These are phyloP conservation scores for Aureobasidium sp. DNA, from an alignment of 2,329 filamentous ascomycete species.

Conservation along the genomic window DNA sequence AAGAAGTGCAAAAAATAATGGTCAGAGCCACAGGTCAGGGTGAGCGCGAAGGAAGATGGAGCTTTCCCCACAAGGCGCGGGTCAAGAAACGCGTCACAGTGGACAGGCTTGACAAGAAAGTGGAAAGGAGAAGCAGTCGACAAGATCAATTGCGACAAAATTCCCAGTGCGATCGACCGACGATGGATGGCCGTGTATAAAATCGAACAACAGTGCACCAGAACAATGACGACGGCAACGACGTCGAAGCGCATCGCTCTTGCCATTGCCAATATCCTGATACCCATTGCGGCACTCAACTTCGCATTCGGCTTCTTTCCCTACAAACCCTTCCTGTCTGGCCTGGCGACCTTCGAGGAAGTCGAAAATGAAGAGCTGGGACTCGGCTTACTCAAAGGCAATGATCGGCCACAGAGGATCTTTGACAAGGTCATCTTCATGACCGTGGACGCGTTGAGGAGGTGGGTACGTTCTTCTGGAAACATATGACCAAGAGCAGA, in stretches of 20 bases:
- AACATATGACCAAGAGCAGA: neutral
- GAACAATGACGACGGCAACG: neutral
- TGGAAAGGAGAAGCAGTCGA: neutral
- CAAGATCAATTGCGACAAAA: neutral
- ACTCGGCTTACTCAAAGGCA: constrained; percentile 25
- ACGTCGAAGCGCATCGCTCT: constrained; percentile 25
- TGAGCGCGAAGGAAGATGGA: neutral
- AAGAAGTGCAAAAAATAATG: neutral
- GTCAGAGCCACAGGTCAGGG: neutral
- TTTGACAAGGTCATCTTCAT: constrained; percentile 94
- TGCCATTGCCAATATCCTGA: constrained; percentile 63
- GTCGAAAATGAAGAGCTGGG: constrained; percentile 14
- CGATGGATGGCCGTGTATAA: neutral
- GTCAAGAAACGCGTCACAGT: neutral
- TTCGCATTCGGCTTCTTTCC: constrained; percentile 95
- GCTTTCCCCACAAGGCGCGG: neutral
- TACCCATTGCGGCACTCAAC: constrained; percentile 57
- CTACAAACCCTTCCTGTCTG: constrained; percentile 88
- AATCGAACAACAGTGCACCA: neutral
- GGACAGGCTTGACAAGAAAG: neutral
- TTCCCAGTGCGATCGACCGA: neutral
- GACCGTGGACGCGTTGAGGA: constrained; percentile 92
- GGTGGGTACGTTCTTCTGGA: constrained; percentile 41
- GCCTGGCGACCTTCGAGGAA: constrained; percentile 50
- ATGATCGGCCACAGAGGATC: constrained; percentile 51